Base-by-base conservation (phyloP, 345 rosid genomes). In the Toxicodendron radicans region DNA sequence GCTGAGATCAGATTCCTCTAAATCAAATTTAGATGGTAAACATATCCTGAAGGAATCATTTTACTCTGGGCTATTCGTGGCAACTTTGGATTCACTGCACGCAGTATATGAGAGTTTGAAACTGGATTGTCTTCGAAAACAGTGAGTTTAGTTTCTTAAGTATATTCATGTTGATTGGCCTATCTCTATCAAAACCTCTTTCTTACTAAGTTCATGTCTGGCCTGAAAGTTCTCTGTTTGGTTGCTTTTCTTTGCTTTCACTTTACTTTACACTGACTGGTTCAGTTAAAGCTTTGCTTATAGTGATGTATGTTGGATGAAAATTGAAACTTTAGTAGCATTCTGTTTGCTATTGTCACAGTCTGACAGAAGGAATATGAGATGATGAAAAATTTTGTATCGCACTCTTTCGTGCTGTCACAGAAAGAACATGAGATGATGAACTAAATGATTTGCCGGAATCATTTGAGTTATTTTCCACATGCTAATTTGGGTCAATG, bases 61-160 rank as follows among this genome's bases (percentile, higher is more conserved):
- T 79, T 73, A 79, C 84, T 81, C 78, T 64, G 87, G 85, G 78
- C 78, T 91, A 64, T 78, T 93, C 80, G 64, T 59, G 83, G 87
- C 83, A 81, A 85, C 79, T 75, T 87, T 95, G 84, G 93, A 85
- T 81, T 85, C 89, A 72, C 82, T 93, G 76, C 99, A 95, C 86
- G 93, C 99, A 33, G 82, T 93, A 7, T 93, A 93, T 88, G 99
- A 95, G 86, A 90, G 87, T 86, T 84, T 95, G 82, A 95, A 95
- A 79, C 78, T 95, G 88, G 90, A 95, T 85, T 87, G 75, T 79
- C 97, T 95, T 77, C 94, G 99, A 16, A 89, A 88, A 83, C 80
- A 79, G 99, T 95, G 85, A 83, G 85, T 74, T 59, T 64, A 68
- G 23, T 24, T 72, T 45, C 30, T 3, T 14, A 17, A 49, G 4